Evolutionary conservation across 805 yeast genomes (phyloP).

Genomic region (Metschnikowia santaceciliae): DNA sequence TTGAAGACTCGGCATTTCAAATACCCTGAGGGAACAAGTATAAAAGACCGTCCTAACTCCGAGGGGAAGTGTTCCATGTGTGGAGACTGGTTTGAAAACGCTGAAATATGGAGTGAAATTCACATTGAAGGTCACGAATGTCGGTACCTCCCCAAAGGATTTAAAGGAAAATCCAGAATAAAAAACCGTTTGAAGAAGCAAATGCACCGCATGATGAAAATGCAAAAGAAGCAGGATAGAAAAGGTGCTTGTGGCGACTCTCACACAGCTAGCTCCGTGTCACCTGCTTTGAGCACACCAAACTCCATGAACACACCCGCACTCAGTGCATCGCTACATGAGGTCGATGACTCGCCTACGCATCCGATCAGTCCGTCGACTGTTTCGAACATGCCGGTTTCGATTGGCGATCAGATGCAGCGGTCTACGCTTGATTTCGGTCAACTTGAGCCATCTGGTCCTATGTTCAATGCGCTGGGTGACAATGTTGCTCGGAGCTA

Average conservation of each 20-base stretch:
- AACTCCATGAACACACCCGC: slow-evolving; percentile 15
- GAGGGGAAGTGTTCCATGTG: slow-evolving; percentile 55
- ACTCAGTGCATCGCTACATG: slow-evolving; percentile 14
- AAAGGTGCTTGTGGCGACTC: not conserved
- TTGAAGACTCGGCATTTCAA: slow-evolving; percentile 53
- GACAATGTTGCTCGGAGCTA: not conserved
- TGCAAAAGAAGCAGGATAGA: slow-evolving; percentile 10
- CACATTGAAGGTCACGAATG: slow-evolving; percentile 52
- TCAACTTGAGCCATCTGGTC: not conserved
- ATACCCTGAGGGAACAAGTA: slow-evolving; percentile 53
- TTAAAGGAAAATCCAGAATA: slow-evolving; percentile 41
- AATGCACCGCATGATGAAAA: slow-evolving; percentile 22
- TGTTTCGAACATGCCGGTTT: not conserved
- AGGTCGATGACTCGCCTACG: slow-evolving; percentile 17
- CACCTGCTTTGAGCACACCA: slow-evolving; percentile 18
- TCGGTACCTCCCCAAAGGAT: slow-evolving; percentile 40
- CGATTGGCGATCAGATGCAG: not conserved
- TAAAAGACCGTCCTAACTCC: slow-evolving; percentile 39
- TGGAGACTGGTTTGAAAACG: slow-evolving; percentile 45
- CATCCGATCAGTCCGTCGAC: slow-evolving; percentile 11
- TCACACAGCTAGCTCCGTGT: not conserved
- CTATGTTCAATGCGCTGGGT: not conserved
- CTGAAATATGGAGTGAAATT: slow-evolving; percentile 48
- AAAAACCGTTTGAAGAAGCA: slow-evolving; percentile 41
- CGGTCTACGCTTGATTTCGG: not conserved